phyloP scores from a whole-genome alignment of 2,329 filamentous ascomycete genomes.

The Chrysosporium queenslandicum region DNA sequence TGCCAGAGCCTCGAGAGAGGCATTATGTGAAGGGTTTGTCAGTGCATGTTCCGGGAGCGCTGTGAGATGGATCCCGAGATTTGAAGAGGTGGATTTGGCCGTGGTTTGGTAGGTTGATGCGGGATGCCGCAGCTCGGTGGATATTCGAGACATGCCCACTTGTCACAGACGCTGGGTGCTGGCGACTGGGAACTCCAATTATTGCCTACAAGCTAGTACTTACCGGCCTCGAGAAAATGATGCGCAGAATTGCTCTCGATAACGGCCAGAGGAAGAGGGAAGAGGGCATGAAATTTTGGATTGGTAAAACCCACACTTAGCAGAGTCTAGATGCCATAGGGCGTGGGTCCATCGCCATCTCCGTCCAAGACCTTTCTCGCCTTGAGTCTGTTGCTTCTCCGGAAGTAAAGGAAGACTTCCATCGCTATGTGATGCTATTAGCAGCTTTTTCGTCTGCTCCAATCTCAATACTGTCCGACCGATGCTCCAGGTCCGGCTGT shows the following conservation, averaged over 20 bases:
- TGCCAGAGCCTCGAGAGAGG: not conserved
- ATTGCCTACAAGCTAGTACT: too few species aligned
- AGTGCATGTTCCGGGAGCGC: not conserved
- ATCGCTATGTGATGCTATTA: too few species aligned
- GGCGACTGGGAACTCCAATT: not conserved
- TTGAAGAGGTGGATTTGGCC: not conserved
- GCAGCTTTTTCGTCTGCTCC: too few species aligned
- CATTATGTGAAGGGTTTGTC: not conserved
- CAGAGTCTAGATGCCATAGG: not conserved
- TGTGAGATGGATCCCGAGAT: not conserved
- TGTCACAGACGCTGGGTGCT: too few species aligned
- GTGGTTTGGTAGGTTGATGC: not conserved
- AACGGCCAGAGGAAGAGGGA: too few species aligned
- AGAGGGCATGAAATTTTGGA: not conserved
- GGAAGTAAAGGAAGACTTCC: too few species aligned
- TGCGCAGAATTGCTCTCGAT: too few species aligned
- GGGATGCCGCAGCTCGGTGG: not conserved
- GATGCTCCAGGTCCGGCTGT: too few species aligned
- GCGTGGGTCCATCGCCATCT: not conserved
- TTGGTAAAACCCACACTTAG: not conserved
- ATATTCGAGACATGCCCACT: constrained; percentile 11
- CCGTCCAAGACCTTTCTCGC: not conserved
- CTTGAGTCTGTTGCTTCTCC: too few species aligned
- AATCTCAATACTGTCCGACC: too few species aligned
- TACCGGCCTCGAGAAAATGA: too few species aligned